Evolutionary conservation across 768 basidiomycete genomes (phyloP).

Genomic region (Tubosaeta sp.): DNA sequence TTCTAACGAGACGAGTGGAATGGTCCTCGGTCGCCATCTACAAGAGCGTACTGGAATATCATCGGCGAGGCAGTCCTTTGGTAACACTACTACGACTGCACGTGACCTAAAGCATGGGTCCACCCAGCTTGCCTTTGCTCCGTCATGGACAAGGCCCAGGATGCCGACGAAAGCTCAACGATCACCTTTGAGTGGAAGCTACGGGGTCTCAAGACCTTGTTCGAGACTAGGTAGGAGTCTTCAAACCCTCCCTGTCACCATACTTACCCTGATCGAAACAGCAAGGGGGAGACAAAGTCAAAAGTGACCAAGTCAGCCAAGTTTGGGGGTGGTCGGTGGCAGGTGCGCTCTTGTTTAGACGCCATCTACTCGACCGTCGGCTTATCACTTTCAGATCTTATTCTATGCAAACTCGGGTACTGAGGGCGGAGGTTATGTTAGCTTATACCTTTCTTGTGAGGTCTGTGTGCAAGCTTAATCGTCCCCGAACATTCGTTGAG

Average conservation of each 20-base stretch:
- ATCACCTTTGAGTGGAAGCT: constrained; percentile 78
- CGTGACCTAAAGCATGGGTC: constrained; percentile 4
- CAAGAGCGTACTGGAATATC: background rate
- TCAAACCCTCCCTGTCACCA: background rate
- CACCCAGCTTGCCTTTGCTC: background rate
- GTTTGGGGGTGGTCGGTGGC: constrained; percentile 78
- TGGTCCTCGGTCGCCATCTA: constrained; percentile 21
- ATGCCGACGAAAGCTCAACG: constrained; percentile 49
- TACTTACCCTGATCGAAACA: constrained; percentile 14
- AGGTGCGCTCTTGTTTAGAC: constrained; percentile 35
- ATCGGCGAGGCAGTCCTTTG: constrained; percentile 1
- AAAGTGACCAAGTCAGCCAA: constrained; percentile 71
- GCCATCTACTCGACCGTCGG: background rate
- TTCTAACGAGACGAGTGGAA: constrained; percentile 15
- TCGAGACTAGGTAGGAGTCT: constrained; percentile 55
- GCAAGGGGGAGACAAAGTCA: constrained; percentile 73
- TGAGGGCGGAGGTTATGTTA: constrained; percentile 57
- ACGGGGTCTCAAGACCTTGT: constrained; percentile 62
- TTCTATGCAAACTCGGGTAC: constrained; percentile 83
- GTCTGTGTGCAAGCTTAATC: constrained; percentile 37
- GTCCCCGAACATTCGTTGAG: constrained; percentile 6
- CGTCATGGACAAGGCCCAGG: constrained; percentile 30
- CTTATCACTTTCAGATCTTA: constrained; percentile 48
- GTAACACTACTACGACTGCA: background rate
- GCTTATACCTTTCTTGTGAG: constrained; percentile 79